These are phyloP conservation scores for Coemansia sp. DNA, from an alignment of 192 early-diverging fungal genomes.

Conservation along the genomic window DNA sequence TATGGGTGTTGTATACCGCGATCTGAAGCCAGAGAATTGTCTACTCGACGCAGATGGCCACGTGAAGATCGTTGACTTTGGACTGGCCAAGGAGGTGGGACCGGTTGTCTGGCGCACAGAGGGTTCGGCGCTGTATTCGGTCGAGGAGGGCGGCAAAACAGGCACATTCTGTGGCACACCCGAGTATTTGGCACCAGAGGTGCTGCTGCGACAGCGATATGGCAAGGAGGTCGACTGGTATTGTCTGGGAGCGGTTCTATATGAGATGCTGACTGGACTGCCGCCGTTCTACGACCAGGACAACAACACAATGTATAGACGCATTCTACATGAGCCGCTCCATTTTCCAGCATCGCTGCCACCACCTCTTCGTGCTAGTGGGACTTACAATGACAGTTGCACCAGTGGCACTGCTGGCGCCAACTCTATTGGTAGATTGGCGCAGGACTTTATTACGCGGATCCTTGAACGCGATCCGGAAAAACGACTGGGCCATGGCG, in stretches of 20 bases:
- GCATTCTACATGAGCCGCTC: conserved; percentile 45
- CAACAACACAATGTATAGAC: conserved; percentile 49
- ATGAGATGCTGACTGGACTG: conserved; percentile 62
- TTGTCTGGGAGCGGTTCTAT: conserved; percentile 73
- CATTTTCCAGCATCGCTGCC: conserved; percentile 44
- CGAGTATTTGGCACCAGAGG: conserved; percentile 72
- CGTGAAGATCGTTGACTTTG: conserved; percentile 96
- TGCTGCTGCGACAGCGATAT: conserved; percentile 64
- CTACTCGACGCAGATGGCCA: conserved; percentile 73
- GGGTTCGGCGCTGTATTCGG: conserved; percentile 51
- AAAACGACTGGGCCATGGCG: conserved; percentile 58
- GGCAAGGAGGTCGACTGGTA: conserved; percentile 74
- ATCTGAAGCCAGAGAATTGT: conserved; percentile 83
- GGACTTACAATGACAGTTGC: conserved; percentile 22
- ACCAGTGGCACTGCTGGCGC: conserved; percentile 11
- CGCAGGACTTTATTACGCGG: conserved; percentile 51
- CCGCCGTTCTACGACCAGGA: conserved; percentile 63
- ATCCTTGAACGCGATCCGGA: conserved; percentile 66
- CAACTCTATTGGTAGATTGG: conserved; percentile 21
- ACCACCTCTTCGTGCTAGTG: conserved; percentile 28
- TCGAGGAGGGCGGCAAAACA: conserved; percentile 62
- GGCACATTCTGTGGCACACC: conserved; percentile 79
- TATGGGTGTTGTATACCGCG: conserved; percentile 89
- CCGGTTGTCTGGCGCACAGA: conserved; percentile 78
- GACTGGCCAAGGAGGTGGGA: conserved; percentile 77